Evolutionary conservation across 2,329 filamentous ascomycete genomes (phyloP).

Genomic region (Sclerotinia borealis): DNA sequence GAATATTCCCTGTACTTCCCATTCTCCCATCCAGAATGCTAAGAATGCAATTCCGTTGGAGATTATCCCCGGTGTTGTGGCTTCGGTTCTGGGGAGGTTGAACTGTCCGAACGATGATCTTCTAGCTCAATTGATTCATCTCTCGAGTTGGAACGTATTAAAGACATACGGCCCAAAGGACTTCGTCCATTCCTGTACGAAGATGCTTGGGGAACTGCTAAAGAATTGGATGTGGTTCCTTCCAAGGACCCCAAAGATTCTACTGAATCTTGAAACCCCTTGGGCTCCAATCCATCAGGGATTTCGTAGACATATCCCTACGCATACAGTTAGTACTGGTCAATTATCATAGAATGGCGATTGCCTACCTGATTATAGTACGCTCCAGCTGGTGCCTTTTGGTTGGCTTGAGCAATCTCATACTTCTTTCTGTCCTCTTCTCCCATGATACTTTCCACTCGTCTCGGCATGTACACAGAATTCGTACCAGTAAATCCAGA

Average conservation of each 20-base stretch:
- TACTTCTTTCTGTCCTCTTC: conserved; percentile 72
- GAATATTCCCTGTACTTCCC: background rate
- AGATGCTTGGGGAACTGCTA: conserved; percentile 21
- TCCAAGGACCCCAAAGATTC: conserved; percentile 31
- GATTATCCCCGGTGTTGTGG: background rate
- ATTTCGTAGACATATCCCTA: conserved; percentile 46
- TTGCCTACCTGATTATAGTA: conserved; percentile 25
- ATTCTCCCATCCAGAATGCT: background rate
- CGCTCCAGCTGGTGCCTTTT: conserved; percentile 35
- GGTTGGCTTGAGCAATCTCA: conserved; percentile 57
- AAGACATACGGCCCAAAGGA: conserved; percentile 33
- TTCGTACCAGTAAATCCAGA: conserved; percentile 51
- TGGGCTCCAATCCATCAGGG: conserved; percentile 39
- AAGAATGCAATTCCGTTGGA: background rate
- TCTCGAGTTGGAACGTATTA: conserved; percentile 29
- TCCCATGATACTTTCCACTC: conserved; percentile 60
- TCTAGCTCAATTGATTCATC: conserved; percentile 24
- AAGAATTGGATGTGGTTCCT: conserved; percentile 13
- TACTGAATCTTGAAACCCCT: conserved; percentile 38
- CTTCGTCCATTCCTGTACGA: conserved; percentile 30
- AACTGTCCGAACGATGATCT: conserved; percentile 14
- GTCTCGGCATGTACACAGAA: conserved; percentile 62
- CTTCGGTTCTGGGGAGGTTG: conserved; percentile 6
- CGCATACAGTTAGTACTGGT: conserved; percentile 16
- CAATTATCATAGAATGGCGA: too few relatives aligned